Evolutionary conservation across 2,329 filamentous ascomycete species (phyloP).

Genomic region (Fusarium marasasianum): DNA sequence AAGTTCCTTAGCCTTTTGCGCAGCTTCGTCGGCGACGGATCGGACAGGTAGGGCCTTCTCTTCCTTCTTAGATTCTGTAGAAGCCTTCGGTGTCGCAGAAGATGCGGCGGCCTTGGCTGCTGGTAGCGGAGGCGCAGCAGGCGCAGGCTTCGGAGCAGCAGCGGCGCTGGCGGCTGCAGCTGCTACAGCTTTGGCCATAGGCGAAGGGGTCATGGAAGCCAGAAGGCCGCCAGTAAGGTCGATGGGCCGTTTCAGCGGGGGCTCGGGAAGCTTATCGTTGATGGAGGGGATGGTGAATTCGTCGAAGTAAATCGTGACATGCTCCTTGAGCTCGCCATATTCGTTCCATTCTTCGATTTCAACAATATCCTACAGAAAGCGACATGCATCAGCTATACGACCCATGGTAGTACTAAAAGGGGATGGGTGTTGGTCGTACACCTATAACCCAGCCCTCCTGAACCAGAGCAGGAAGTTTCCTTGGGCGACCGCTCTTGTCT

Average conservation of each 20-base stretch:
- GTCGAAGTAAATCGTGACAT: slow-evolving; percentile 76
- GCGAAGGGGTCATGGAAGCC: slow-evolving; percentile 37
- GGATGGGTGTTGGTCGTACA: slow-evolving; percentile 63
- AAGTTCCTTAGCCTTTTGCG: slow-evolving; percentile 69
- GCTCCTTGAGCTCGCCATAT: slow-evolving; percentile 91
- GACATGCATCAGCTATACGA: neutral
- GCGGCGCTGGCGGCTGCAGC: slow-evolving; percentile 30
- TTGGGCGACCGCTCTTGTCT: slow-evolving; percentile 65
- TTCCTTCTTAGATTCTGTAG: slow-evolving; percentile 38
- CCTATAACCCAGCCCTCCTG: slow-evolving; percentile 87
- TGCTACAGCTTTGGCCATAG: slow-evolving; percentile 38
- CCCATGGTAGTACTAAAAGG: neutral
- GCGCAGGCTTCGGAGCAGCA: slow-evolving; percentile 38
- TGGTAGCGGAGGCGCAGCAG: slow-evolving; percentile 38
- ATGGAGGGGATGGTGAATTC: slow-evolving; percentile 67
- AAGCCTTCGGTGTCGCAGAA: slow-evolving; percentile 20
- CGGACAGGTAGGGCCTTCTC: slow-evolving; percentile 55
- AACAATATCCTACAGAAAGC: slow-evolving; percentile 76
- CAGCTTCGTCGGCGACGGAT: slow-evolving; percentile 72
- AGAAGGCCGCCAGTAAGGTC: slow-evolving; percentile 28
- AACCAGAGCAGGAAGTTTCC: slow-evolving; percentile 88
- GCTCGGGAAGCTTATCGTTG: slow-evolving; percentile 59
- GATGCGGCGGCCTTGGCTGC: slow-evolving; percentile 30
- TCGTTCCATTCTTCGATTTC: slow-evolving; percentile 99
- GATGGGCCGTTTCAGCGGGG: slow-evolving; percentile 41